These are phyloP conservation scores for Cladosporium sp. DNA, from an alignment of 2,329 filamentous ascomycete species.

Conservation along the genomic window DNA sequence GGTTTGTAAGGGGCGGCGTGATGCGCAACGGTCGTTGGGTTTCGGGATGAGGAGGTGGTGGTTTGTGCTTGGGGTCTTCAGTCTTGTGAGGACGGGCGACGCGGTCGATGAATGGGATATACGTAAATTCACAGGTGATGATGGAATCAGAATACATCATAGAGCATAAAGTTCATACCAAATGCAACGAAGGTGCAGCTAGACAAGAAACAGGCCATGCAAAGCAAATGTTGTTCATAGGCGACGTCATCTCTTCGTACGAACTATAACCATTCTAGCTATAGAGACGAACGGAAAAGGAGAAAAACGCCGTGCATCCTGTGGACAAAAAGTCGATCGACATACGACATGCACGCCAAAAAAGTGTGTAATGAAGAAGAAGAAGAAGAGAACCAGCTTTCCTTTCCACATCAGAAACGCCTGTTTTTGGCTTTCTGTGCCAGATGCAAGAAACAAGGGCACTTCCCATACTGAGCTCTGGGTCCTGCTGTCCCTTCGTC, in stretches of 20 bases:
- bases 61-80: neutral
- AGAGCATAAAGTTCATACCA: neutral
- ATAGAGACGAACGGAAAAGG: neutral
- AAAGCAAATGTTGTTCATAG: neutral
- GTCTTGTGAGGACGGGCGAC: neutral
- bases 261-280: neutral
- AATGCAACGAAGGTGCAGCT: neutral
- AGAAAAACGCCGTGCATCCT: slow-evolving; percentile 6
- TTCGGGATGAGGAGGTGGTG: neutral
- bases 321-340: neutral
- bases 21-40: neutral
- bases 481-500: slow-evolving; percentile 5
- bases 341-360: slow-evolving; percentile 8
- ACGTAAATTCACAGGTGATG: neutral
- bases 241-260: neutral
- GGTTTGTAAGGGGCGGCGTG: neutral
- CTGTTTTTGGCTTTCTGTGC: slow-evolving; percentile 8
- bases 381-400: slow-evolving; percentile 15
- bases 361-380: slow-evolving; percentile 18
- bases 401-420: slow-evolving; percentile 16
- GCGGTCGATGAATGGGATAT: too few species aligned
- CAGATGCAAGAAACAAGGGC: slow-evolving; percentile 8
- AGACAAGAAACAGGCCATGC: neutral
- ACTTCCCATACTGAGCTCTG: slow-evolving; percentile 16
- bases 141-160: neutral